Evolutionary conservation across 306 rosid genomes (phyloP), one percentile per base, ranked within the genome.

Genomic region (Trichosanthes truncata): DNA sequence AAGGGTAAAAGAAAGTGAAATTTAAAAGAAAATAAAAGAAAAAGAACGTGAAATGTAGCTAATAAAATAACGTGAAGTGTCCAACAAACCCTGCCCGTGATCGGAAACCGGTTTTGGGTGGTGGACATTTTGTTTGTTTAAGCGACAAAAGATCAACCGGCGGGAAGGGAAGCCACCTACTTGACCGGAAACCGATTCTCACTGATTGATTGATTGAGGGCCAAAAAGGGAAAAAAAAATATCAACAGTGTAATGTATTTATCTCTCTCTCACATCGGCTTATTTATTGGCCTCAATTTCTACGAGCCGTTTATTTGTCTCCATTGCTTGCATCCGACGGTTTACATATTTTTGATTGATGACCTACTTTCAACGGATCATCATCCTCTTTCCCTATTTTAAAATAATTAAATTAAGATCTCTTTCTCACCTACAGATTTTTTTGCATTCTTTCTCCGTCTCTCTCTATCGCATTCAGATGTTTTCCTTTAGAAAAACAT

Each of bases 161-260:
- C 60, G 78, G 29, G 53, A 71, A 15, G 35, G 6, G 40, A 15
- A 48, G 59, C 35, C 45, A 71, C 61, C 43, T 1, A 82, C 76
- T 33, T 61, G 84, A 76, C 79, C 84, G 78, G n/a, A n/a, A n/a
- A n/a, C 43, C 36, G 15, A 60, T 57, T 4, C 5, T 21, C 45
- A 51, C 75, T n/a, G 80, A 29, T 45, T 14, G 8, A 48, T 55
- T n/a, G 20, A 13, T 55, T 15, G 5, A 52, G 3, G 10, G 6
- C 33, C 33, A 1, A 29, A 29, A 29, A 29, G 2, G 2, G 33
- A 29, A 29, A 29, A 3, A 15, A n/a, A 55, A 55, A 20, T 17
- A 38, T 3, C 6, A 9, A 15, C 1, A 43, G 10, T 18, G 21
- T 13, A 8, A 0, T 65, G 40, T 35, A 6, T 15, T 17, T 31